Base-by-base conservation (phyloP, 1,139 yeast species). In the Lodderomyces metapsilosis region DNA sequence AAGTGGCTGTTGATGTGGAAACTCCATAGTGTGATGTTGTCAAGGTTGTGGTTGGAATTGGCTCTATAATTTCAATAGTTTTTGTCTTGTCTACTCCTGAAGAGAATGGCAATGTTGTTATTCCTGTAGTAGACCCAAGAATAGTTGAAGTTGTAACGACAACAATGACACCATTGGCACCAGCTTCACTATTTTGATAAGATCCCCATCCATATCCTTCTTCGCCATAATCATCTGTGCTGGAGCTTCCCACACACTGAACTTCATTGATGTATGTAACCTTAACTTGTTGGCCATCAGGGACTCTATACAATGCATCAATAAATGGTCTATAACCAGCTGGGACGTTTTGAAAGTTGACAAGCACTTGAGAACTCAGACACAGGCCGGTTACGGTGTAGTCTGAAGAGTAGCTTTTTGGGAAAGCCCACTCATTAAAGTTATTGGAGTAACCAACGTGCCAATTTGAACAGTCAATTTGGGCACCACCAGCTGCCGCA, bases 301-400 rank as follows among this genome's bases (percentile, higher is more conserved):
- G 33, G 11, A 21, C 10, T 5, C 24, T 4, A 31, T 40, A 13
- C 7, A 34, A 13, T 9, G 38, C 51, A 43, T 52, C 59, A 30
- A 65, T 45, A 43, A 52, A 64, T 9, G 64, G 64, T 21, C 66
- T 49, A 43, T 52, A 61, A 1, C 68, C 69, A 2, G 64, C 59
- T 3, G 68, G 66, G 27, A 64, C 39, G 41, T 56, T 54, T 2
- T 36, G 15, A 43, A 52, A 64, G 4, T 39, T 36, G 10, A 59
- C 45, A 2, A 41, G 39, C 31, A 49, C 46, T 1, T 42, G 38
- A 5, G 38, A 34, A 2, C 46, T 11, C 10, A 49, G 35, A 50
- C 66, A 62, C 27, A 24, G 27, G 10, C 27, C 10, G 1, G 52
- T 22, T 9, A 46, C 45, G 1, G 54, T 37, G 33, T 30, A 31